A percentile compares a stretch with the other conserved stretches of the same genome.
Conservation (phyloP, 345 rosid species). For the Gossypium anomalum region DNA sequence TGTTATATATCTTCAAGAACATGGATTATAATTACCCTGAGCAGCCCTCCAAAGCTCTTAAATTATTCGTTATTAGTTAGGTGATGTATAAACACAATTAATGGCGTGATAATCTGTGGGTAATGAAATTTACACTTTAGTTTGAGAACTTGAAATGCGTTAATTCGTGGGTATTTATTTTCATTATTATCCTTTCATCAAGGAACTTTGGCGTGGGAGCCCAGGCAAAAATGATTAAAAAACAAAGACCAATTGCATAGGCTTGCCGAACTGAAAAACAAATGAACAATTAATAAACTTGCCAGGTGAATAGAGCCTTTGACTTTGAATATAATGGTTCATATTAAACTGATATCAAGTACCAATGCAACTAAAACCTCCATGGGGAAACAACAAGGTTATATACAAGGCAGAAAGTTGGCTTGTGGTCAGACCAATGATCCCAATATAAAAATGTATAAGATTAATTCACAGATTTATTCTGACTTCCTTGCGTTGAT, state of each 20-base stretch:
- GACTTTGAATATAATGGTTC: not conserved
- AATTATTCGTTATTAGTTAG: not conserved
- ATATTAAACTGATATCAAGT: not conserved
- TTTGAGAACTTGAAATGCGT: not conserved
- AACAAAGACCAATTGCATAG: not conserved
- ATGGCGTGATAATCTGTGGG: not conserved
- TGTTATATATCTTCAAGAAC: slow-evolving; percentile 6
- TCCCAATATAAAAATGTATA: not conserved
- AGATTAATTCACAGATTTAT: not conserved
- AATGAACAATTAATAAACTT: not conserved
- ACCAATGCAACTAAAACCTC: not conserved
- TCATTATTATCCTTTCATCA: not conserved
- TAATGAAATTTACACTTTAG: not conserved
- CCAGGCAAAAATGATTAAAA: not conserved
- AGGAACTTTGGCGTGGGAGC: not conserved
- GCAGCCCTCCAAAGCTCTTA: not conserved
- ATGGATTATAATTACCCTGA: not conserved
- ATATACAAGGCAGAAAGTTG: not conserved
- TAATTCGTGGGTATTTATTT: not conserved
- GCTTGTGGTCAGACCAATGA: not conserved
- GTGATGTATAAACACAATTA: not conserved
- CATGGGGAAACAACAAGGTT: not conserved
- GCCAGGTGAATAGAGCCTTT: not conserved
- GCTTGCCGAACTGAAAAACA: not conserved
- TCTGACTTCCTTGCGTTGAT: not conserved